These are phyloP conservation scores for Erodium moschatum DNA, from an alignment of 441 rosid genomes.

Conservation along the genomic window DNA sequence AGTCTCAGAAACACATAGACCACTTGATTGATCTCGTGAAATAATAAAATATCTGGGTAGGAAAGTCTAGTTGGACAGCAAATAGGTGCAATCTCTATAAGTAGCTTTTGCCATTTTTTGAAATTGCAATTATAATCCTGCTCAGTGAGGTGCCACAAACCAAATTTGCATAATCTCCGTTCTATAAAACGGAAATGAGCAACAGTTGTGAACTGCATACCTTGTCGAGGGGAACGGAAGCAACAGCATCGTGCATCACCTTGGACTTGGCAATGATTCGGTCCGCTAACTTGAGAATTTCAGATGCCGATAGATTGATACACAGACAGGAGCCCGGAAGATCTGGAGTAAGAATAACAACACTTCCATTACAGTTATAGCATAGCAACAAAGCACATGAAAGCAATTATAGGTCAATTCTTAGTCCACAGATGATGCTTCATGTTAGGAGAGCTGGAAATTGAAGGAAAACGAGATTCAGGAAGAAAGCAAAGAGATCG, in stretches of 20 bases:
- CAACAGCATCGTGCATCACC: slow-evolving; percentile 57
- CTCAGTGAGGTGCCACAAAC: neutral
- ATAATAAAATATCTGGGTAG: neutral
- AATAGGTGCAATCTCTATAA: neutral
- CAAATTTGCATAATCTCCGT: neutral
- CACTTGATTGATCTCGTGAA: neutral
- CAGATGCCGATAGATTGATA: slow-evolving; percentile 52
- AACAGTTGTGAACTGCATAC: slow-evolving; percentile 24
- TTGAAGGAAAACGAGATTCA: neutral
- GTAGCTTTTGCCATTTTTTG: neutral
- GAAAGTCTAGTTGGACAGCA: neutral
- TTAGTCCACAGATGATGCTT: neutral
- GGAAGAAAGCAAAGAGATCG: neutral
- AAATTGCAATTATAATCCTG: neutral
- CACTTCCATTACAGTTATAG: neutral
- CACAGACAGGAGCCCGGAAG: slow-evolving; percentile 61
- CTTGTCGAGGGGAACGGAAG: slow-evolving; percentile 72
- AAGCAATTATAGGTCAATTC: neutral
- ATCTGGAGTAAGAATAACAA: slow-evolving; percentile 33
- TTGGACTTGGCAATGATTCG: slow-evolving; percentile 55
- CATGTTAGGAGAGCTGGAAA: neutral
- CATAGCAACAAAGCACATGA: too few relatives aligned
- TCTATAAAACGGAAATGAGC: neutral
- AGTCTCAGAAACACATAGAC: neutral
- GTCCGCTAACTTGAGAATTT: slow-evolving; percentile 60